Base-by-base conservation (phyloP, 1,139 yeast species). In the Saccharomyces hybrid region DNA sequence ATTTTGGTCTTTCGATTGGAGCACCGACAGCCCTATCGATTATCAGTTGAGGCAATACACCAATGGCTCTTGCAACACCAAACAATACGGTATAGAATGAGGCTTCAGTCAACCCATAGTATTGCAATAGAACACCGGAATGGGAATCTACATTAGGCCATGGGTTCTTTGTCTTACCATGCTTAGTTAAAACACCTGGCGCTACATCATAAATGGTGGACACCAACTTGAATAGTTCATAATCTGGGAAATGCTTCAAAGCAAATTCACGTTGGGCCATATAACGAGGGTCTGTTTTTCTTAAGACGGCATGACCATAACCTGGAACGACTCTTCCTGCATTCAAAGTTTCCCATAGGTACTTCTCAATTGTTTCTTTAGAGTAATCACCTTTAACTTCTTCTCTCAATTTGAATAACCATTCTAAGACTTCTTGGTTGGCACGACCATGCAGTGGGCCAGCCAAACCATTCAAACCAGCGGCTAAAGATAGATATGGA, bases 71-170 rank as follows among this genome's bases (percentile, higher is more conserved):
- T 61, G 98, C 84, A 64, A 93, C 97, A 82, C 98, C 99, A 75
- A 93, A 93, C 72, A 91, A 82, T 54, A 93, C 99, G 55, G 99
- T 93, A 84, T 93, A 93, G 88, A 89, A 93, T 55, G 95, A 84
- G 68, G 89, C 87, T 79, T 93, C 96, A 60, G 88, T 87, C 75
- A 93, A 82, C 63, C 98, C 98, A 79, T 91, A 93, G 84, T 93
- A 90, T 77, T 91, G 96, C 78, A 93, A 84, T 69, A 93, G 78
- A 64, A 91, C 96, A 78, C 98, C 98, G 54, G 97, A 90, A 78
- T 89, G 96, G 57, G 97, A 88, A 77, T 91, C 98, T 66, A 91
- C 98, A 76, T 91, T 91, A 75, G 98, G 98, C 93, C 93, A 89
- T 77, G 97, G 97, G 83, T 90, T 90, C 84, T 89, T 88, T 71